Evolutionary conservation across 2,329 filamentous ascomycete species (phyloP).

Genomic region (Exophiala sp.): DNA sequence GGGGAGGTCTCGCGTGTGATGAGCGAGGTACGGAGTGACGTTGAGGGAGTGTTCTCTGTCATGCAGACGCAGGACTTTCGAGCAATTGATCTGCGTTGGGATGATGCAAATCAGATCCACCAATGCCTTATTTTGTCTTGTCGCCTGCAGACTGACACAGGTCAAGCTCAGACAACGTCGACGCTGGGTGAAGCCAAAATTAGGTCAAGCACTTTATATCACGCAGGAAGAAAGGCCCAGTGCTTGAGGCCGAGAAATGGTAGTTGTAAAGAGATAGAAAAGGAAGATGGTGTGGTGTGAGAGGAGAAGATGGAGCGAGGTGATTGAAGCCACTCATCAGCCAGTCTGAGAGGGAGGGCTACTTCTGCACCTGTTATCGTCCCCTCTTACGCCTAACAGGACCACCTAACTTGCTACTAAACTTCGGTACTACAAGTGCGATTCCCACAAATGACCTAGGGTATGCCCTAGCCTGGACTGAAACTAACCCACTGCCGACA

Average conservation of each 20-base stretch:
- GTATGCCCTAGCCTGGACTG: background rate
- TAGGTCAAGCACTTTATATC: too few species aligned
- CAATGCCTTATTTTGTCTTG: too few species aligned
- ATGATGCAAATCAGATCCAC: too few species aligned
- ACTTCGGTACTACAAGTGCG: background rate
- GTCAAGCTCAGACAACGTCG: too few species aligned
- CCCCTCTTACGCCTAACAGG: background rate
- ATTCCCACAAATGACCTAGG: background rate
- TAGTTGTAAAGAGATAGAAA: background rate
- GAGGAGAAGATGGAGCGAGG: background rate
- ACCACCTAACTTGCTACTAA: background rate
- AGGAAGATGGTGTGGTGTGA: background rate
- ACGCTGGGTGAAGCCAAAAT: too few species aligned
- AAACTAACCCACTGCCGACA: background rate
- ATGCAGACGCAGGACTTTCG: too few species aligned
- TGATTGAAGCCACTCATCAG: background rate
- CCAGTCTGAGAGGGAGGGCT: background rate
- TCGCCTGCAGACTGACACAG: too few species aligned
- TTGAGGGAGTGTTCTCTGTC: too few species aligned
- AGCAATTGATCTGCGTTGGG: too few species aligned
- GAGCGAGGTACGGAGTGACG: too few species aligned
- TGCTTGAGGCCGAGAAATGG: background rate
- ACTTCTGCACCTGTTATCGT: background rate
- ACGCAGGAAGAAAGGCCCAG: background rate
- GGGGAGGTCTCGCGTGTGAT: too few species aligned